Evolutionary conservation across 1,284 basidiomycete species (phyloP), one percentile per base, ranked within the genome.

Genomic region (Tetrapyrgos nigripes): DNA sequence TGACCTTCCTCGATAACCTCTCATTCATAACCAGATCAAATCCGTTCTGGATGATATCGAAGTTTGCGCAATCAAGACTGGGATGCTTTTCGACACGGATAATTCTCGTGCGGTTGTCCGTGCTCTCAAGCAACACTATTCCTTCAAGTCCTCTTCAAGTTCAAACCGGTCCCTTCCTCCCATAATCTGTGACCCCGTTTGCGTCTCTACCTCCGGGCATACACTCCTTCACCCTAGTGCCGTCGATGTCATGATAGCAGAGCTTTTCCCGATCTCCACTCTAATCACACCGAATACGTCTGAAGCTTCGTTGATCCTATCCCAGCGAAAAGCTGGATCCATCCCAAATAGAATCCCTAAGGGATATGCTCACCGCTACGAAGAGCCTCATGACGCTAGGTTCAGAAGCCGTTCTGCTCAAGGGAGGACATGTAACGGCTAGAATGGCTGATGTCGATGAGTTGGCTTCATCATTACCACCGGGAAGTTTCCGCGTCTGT

Each of bases 131-230:
- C 53, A 63, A 1, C 73, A 76, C 63, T 83, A 79, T 68, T 45
- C 59, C 10, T 56, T 40, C 14, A n/a, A 44, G 4, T 17, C 21
- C 37, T 17, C 8, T 40, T 14, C 31, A 14, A 27, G 10, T 19
- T 50, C 48, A 14, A 9, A 13, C 23, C 8, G n/a, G 31, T 44
- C 47, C 13, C 55, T 80, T 2, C 85, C 85, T 0, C 83, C 83
- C 10, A 75, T 94, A 17, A 84, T 96, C 26, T 86, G 93, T 62
- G 94, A 97, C 71, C 96, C 96, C 0, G 96, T 98, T 23, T 96
- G 92, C 73, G 92, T 98, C 1, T 95, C 94, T 2, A 97, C 96
- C 0, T 96, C 94, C 0, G 95, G 96, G 2, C 93, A 96, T 65
- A 84, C 83, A 8, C 81, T 98, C 0, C 80, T 98, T 3, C 80